Percentiles rank a stretch among this genome's conserved stretches.
These are phyloP conservation scores for Penicillium flavigenum DNA, from an alignment of 495 filamentous ascomycete genomes.

Conservation along the genomic window DNA sequence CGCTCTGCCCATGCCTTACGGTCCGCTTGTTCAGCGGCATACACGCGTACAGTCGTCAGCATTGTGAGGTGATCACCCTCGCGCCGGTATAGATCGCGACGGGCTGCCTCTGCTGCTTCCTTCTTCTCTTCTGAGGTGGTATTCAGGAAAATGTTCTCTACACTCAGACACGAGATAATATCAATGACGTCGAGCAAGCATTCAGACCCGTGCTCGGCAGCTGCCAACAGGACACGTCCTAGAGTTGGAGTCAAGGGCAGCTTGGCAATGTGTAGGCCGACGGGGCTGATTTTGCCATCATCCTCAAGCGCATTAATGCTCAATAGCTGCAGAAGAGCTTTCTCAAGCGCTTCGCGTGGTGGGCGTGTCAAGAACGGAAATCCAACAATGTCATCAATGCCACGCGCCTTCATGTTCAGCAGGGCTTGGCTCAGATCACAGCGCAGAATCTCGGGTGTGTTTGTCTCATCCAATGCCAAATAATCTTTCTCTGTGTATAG, in stretches of 20 bases:
- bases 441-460: slow-evolving; percentile 85
- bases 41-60: slow-evolving; percentile 77
- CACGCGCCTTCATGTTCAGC: slow-evolving; percentile 92
- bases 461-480: slow-evolving; percentile 63
- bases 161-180: slow-evolving; percentile 82
- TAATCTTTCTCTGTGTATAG: slow-evolving; percentile 86
- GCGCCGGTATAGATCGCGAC: slow-evolving; percentile 70
- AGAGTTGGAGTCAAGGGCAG: slow-evolving; percentile 82
- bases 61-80: slow-evolving; percentile 92
- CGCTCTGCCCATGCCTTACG: slow-evolving; percentile 74
- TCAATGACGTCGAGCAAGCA: slow-evolving; percentile 86
- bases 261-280: slow-evolving; percentile 73
- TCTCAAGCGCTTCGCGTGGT: slow-evolving; percentile 71
- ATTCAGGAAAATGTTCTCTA: slow-evolving; percentile 85
- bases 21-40: slow-evolving; percentile 71
- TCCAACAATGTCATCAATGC: slow-evolving; percentile 73
- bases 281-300: slow-evolving; percentile 67
- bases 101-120: slow-evolving; percentile 69
- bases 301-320: slow-evolving; percentile 74
- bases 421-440: slow-evolving; percentile 82
- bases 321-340: slow-evolving; percentile 78
- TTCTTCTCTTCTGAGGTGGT: slow-evolving; percentile 76
- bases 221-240: slow-evolving; percentile 79
- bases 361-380: slow-evolving; percentile 89
- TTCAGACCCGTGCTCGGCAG: slow-evolving; percentile 62